Evolutionary conservation across 2,329 filamentous ascomycete species (phyloP).

Genomic region (Zarea fungicola): DNA sequence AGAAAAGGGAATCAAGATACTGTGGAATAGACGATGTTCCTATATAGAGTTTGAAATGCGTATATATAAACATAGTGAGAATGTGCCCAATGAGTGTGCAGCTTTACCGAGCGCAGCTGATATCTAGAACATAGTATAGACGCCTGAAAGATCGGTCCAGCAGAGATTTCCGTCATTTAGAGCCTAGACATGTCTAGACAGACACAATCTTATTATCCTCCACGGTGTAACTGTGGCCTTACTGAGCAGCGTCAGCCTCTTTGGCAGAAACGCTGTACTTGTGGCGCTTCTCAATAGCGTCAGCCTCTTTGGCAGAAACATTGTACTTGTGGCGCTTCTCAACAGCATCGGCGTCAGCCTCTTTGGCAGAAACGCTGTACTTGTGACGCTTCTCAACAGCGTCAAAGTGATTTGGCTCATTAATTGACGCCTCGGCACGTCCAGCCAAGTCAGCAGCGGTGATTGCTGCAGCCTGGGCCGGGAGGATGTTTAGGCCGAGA

Average conservation of each 20-base stretch:
- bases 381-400: not conserved
- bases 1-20: too few relatives aligned
- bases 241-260: not conserved
- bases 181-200: not conserved
- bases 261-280: not conserved
- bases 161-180: not conserved
- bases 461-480: constrained; percentile 2
- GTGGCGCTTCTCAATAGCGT: not conserved
- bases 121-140: too few relatives aligned
- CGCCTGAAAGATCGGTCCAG: too few relatives aligned
- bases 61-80: too few relatives aligned
- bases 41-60: too few relatives aligned
- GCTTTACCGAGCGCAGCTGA: too few relatives aligned
- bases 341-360: not conserved
- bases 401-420: not conserved
- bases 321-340: not conserved
- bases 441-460: not conserved
- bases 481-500: not conserved
- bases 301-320: not conserved
- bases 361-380: too few relatives aligned
- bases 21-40: too few relatives aligned
- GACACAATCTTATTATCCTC: not conserved
- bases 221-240: not conserved
- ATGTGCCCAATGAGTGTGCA: too few relatives aligned
- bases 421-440: not conserved